phyloP scores from a whole-genome alignment of 306 rosid species.

The Corylus heterophylla region DNA sequence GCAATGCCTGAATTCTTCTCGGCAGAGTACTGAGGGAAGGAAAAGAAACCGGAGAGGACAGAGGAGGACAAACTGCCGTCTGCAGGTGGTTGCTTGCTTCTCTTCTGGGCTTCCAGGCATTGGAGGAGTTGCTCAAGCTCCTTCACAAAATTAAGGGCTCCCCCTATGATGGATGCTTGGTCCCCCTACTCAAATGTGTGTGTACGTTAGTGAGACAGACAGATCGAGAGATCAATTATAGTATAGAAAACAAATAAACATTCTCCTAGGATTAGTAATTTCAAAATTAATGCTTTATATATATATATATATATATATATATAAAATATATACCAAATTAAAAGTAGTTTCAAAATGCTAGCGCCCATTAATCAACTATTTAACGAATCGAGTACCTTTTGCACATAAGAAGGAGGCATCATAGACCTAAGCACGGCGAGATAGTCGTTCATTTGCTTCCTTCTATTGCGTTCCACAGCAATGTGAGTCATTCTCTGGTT shows the following conservation, averaged over 20 bases:
- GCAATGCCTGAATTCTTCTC: conserved; percentile 25
- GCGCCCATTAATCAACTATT: not conserved
- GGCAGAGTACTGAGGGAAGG: conserved; percentile 38
- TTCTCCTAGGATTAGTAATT: not conserved
- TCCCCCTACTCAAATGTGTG: conserved; percentile 29
- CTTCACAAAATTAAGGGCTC: conserved; percentile 46
- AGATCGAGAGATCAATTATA: not conserved
- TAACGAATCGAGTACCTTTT: conserved; percentile 22
- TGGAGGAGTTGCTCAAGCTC: conserved; percentile 44
- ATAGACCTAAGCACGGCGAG: conserved; percentile 37
- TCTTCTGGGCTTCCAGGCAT: conserved; percentile 28
- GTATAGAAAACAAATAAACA: not conserved
- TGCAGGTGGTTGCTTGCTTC: conserved; percentile 15
- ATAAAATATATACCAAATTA: not conserved
- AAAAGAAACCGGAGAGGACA: conserved; percentile 30
- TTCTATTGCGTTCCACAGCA: conserved; percentile 43
- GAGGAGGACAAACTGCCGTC: not conserved
- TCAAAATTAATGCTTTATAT: not conserved
- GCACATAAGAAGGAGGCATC: conserved; percentile 41
- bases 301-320: too few relatives aligned
- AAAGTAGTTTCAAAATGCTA: not conserved
- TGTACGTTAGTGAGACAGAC: not conserved
- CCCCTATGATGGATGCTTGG: conserved; percentile 50
- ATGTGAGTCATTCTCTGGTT: conserved; percentile 45
- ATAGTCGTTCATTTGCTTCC: conserved; percentile 43